Base-by-base conservation (phyloP, 495 filamentous ascomycete genomes). In the Polyplosphaeria fusca region DNA sequence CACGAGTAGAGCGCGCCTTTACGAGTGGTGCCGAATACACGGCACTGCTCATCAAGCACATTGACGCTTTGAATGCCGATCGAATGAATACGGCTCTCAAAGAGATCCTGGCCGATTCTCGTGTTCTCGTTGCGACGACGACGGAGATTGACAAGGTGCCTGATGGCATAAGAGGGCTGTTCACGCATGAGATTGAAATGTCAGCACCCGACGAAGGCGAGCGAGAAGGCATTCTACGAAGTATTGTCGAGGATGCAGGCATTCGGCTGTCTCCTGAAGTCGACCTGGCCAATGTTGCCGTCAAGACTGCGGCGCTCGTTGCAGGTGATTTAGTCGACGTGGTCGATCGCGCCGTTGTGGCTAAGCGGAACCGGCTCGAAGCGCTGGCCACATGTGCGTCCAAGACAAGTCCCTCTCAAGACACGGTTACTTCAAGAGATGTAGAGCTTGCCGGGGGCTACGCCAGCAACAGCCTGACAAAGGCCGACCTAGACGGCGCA, bases 111-210 rank as follows among this genome's bases (percentile, higher is more conserved):
- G 72, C 77, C 7, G 82, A 86, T 19, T 79, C 82, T 27, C 76
- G 92, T 46, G 88, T 96, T 9, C 70, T 98, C 26, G 82, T 97
- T 58, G 93, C 91, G 11, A 98, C 93, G 2, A 96, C 92, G 0
- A 95, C 88, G 2, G 91, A 96, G 65, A 83, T 96, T 4, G 94
- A 96, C 57, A 91, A 96, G 63, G 80, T 98, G 5, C 86, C 90
- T 0, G 91, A 96, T 56, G 89, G 86, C 3, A 83, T 96, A 18
- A 81, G 93, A 32, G 87, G 88, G 19, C 77, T 97, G 14, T 96
- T 98, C 70, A 95, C 88, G 0, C 94, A 98, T 55, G 93, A 98
- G 70, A 81, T 98, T 44, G 94, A 97, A 70, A 86, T 97, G 77
- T 80, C 76, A 51, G 94, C 93, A 0, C 93, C 93, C 0, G 91